Evolutionary conservation across 2,329 filamentous ascomycete genomes (phyloP), one percentile per base, ranked within the genome.

Genomic region (Penicillium occitanis): DNA sequence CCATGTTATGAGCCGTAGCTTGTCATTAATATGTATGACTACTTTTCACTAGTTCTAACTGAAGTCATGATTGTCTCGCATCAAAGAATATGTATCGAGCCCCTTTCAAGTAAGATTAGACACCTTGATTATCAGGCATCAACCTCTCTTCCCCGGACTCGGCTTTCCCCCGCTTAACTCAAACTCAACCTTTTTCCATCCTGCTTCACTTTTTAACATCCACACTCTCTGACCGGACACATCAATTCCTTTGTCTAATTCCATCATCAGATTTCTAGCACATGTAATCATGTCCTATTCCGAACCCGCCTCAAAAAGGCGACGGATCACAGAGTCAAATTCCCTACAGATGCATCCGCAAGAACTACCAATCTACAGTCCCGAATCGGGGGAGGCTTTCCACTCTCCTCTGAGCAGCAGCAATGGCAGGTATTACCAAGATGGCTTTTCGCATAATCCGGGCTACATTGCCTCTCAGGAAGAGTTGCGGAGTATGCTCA

Each of bases 401-500:
- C 46, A 50, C 11, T 50, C 46, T 14, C 46, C 46, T 50, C 46
- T 50, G 0, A 50, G 46, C 46, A 50, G 46, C 22, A 50, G 22
- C 13, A 50, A 50, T 14, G 25, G 46, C 46, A 50, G 46, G 5
- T 50, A 50, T 14, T 50, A 50, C 22, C 46, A 50, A 25, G 74
- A 76, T 67, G 70, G 70, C 17, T 75, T 76, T 62, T 70, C 73
- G n/a, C 74, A 75, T 61, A 71, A 83, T 60, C 80, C 81, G 2
- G 75, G 76, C 3, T 83, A 81, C 63, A 73, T 82, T 17, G 79
- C 81, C 30, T 78, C 80, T 0, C 80, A 83, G 64, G 78, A 81
- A 71, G 77, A 82, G 67, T 73, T 83, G 3, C 76, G 80, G 63
- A 75, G 74, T 25, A 77, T 82, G 42, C 72, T 83, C 3, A 79